Conservation (phyloP, 179 eudicot genomes). For the Camellia oleifera region DNA sequence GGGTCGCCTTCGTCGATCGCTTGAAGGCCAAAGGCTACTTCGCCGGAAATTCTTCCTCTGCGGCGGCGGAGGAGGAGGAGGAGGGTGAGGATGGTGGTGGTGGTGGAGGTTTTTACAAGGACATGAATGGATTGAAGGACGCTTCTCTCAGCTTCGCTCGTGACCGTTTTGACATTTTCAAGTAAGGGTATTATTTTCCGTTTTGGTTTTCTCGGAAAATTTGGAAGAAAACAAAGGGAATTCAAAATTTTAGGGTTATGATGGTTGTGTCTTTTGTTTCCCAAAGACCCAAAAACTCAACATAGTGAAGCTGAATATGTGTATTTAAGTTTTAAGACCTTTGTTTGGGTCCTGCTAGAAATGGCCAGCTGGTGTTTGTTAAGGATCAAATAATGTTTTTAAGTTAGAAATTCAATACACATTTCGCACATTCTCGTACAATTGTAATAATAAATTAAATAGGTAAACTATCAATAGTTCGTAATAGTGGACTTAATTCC, state of each 20-base stretch:
- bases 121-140: constrained; percentile 53
- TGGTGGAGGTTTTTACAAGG: constrained; percentile 34
- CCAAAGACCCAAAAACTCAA: not conserved
- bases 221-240: not conserved
- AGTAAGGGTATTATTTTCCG: constrained; percentile 26
- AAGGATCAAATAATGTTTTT: too few species aligned
- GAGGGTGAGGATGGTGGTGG: constrained; percentile 9
- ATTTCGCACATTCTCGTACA: too few species aligned
- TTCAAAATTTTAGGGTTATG: not conserved
- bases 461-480: too few species aligned
- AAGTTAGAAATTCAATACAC: too few species aligned
- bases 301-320: not conserved
- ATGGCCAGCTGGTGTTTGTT: too few species aligned
- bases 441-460: too few species aligned
- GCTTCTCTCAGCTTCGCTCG: constrained; percentile 80
- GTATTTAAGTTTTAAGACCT: not conserved
- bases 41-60: constrained; percentile 10
- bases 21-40: constrained; percentile 71
- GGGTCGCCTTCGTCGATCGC: constrained; percentile 72
- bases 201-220: not conserved
- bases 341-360: not conserved
- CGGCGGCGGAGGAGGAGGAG: not conserved
- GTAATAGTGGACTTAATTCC: too few species aligned
- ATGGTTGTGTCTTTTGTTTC: not conserved
- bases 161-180: constrained; percentile 72